These are phyloP conservation scores for Lindgomyces ingoldianus DNA, from an alignment of 495 filamentous ascomycete species.

Conservation along the genomic window DNA sequence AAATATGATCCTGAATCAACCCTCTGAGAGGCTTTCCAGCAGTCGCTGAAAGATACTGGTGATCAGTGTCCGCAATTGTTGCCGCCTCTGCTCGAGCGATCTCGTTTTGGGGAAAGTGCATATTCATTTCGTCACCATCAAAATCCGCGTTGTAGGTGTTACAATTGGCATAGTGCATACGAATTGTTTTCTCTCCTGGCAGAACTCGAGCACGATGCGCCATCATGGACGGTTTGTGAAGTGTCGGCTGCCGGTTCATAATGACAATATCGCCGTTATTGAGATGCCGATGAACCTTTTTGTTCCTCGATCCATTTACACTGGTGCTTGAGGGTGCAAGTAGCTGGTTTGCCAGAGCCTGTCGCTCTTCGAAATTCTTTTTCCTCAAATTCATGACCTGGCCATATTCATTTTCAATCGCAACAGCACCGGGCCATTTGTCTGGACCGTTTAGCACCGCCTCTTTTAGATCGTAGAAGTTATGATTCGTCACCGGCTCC, in stretches of 20 bases:
- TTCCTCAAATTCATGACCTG: constrained; percentile 83
- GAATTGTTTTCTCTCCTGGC: constrained; percentile 91
- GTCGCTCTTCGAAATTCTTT: constrained; percentile 81
- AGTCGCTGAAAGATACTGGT: constrained; percentile 93
- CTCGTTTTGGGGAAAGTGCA: constrained; percentile 99
- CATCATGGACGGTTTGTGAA: constrained; percentile 99
- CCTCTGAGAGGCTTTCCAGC: constrained; percentile 93
- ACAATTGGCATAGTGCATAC: constrained; percentile 99
- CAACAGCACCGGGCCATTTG: constrained; percentile 90
- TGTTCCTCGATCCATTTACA: constrained; percentile 76
- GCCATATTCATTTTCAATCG: constrained; percentile 94
- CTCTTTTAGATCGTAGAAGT: constrained; percentile 91
- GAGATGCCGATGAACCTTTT: constrained; percentile 95
- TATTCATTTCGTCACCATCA: constrained; percentile 99
- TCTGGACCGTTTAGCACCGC: constrained; percentile 94
- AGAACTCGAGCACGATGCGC: constrained; percentile 90
- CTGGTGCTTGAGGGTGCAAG: constrained; percentile 81
- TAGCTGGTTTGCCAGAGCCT: constrained; percentile 85
- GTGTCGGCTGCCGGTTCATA: constrained; percentile 99
- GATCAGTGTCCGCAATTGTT: constrained; percentile 91
- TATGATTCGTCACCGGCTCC: constrained; percentile 95
- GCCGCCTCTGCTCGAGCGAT: constrained; percentile 88
- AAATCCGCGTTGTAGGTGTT: constrained; percentile 99
- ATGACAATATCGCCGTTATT: constrained; percentile 94
- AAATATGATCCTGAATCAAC: constrained; percentile 98